Conservation (phyloP, 495 filamentous ascomycete genomes). For the Aspergillus diversus region DNA sequence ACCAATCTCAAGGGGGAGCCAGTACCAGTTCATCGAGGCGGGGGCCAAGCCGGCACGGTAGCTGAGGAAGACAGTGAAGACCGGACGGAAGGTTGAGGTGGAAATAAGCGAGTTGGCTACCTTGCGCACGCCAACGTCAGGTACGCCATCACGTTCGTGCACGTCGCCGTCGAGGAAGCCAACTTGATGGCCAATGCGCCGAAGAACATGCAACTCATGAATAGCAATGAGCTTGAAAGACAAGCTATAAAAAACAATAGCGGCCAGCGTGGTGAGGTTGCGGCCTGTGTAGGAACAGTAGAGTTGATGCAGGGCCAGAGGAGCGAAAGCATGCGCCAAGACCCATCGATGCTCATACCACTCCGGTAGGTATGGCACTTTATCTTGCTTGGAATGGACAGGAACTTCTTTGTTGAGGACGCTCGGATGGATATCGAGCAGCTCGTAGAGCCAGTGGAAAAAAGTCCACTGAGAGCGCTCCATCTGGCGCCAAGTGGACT, state of each 20-base stretch:
- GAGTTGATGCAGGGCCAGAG: conserved; percentile 33
- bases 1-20: conserved; percentile 42
- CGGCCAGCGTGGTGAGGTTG: conserved; percentile 27
- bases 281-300: conserved; percentile 30
- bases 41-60: conserved; percentile 25
- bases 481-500: conserved; percentile 38
- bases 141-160: conserved; percentile 33
- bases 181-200: conserved; percentile 29
- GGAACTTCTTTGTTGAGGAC: conserved; percentile 32
- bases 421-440: conserved; percentile 32
- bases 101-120: conserved; percentile 29
- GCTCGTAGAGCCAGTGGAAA: conserved; percentile 35
- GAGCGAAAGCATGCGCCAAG: conserved; percentile 30
- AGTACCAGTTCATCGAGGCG: conserved; percentile 31
- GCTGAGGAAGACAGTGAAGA: conserved; percentile 28
- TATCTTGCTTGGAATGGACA: conserved; percentile 37
- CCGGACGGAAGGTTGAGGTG: conserved; percentile 26
- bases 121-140: conserved; percentile 29
- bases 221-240: conserved; percentile 39
- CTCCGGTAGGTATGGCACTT: conserved; percentile 35
- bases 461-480: conserved; percentile 32
- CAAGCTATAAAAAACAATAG: conserved; percentile 34
- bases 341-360: conserved; percentile 38
- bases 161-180: conserved; percentile 34
- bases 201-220: conserved; percentile 35